Evolutionary conservation across 345 rosid genomes (phyloP), one percentile per base, ranked within the genome.

Genomic region (Citropsis articulata): DNA sequence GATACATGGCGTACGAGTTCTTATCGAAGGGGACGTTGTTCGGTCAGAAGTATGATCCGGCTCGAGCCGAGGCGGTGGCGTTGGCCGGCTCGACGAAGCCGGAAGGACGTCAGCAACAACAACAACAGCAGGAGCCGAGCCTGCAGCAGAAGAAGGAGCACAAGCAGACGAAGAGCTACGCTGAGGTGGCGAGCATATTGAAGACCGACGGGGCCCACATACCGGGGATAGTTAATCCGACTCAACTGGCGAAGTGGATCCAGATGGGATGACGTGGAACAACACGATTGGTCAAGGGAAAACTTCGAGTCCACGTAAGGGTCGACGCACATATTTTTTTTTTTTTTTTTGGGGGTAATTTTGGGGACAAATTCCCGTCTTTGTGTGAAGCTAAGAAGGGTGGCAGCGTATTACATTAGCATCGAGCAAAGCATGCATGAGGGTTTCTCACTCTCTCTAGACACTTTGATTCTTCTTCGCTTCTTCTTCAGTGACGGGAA

Each of bases 1-100:
- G 97, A 0, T 92, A 90, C 86, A 82, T 92, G 91, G 94, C 97
- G 22, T 86, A 83, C 75, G 94, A 92, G 84, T 92, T 86, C 56
- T 72, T 92, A 76, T 86, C 87, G 1, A 82, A 81, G 65, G 97
- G 93, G 4, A 92, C 93, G 0, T 69, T 92, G 69, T 75, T 90
- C 14, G 97, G 93, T 56, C 80, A 90, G 72, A 88, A 81, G 61
- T 66, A 83, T 9, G 86, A 85, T 24, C 88, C 87, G 36, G 86
- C 56, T 9, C 78, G 84, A 75, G 61, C 82, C 5, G 88, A 83
- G 24, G 63, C 69, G n/a, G 50, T 50, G 59, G 74, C 87, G 0
- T 31, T 86, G 55, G 79, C 76, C 8, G 71, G 70, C 4, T 76
- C 81, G 28, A 27, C 31, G 60, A 68, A 68, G 78, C 25, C n/a